Percentiles rank a stretch among this genome's conserved stretches.
Evolutionary conservation across 2,329 filamentous ascomycete genomes (phyloP).

Genomic region (Alternaria gaisen): DNA sequence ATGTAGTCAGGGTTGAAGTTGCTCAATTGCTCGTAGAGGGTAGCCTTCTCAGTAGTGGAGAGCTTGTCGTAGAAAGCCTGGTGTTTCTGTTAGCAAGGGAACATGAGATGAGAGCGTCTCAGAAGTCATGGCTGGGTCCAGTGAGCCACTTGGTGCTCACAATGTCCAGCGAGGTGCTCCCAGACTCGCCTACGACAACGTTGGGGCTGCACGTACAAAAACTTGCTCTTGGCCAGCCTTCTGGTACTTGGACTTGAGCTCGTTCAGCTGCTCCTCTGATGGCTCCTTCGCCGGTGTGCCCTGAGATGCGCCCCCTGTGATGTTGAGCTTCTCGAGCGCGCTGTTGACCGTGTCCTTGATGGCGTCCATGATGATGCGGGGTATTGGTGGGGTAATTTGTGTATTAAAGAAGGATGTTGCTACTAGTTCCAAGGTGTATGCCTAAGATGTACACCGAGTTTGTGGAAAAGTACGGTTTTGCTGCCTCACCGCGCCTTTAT

Average conservation of each 20-base stretch:
- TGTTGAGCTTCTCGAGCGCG: constrained; percentile 54
- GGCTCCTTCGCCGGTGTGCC: constrained; percentile 60
- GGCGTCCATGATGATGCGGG: constrained; percentile 49
- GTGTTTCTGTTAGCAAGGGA: background rate
- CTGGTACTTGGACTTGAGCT: constrained; percentile 76
- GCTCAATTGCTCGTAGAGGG: constrained; percentile 82
- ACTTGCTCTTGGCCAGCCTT: constrained; percentile 82
- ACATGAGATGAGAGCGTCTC: too few relatives aligned
- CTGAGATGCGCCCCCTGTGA: constrained; percentile 46
- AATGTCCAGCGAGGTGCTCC: constrained; percentile 10
- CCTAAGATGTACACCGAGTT: constrained; percentile 3
- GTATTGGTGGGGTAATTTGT: constrained; percentile 17
- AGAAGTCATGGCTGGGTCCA: background rate
- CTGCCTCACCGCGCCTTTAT: constrained; percentile 14
- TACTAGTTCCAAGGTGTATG: constrained; percentile 5
- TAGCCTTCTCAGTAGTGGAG: constrained; percentile 73
- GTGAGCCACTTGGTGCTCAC: constrained; percentile 2
- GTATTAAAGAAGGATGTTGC: constrained; percentile 8
- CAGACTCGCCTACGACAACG: background rate
- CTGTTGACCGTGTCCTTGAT: constrained; percentile 54
- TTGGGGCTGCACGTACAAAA: constrained; percentile 57
- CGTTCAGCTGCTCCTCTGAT: constrained; percentile 70
- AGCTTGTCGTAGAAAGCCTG: constrained; percentile 82
- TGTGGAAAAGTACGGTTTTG: background rate
- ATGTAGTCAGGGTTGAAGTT: constrained; percentile 85